Conservation (phyloP, 768 basidiomycete species). For the Collybiopsis luxurians region DNA sequence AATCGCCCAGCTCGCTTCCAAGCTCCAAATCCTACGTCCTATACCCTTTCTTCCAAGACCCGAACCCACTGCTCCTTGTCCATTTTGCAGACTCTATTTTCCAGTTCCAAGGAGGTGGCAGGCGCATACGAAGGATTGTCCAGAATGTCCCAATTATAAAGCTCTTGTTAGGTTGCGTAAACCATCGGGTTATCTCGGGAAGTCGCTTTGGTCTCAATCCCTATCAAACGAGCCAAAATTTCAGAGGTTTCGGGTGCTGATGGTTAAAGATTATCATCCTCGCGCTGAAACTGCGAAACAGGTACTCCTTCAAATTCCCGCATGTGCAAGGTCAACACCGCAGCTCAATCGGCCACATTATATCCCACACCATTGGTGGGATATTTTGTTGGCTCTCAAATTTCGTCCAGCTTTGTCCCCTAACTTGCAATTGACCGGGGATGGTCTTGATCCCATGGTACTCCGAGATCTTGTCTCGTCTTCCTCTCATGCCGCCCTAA, state of each 20-base stretch:
- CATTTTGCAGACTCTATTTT: background rate
- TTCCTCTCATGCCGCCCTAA: background rate
- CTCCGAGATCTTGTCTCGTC: background rate
- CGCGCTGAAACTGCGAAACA: too few relatives aligned
- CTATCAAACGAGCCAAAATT: background rate
- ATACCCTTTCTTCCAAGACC: background rate
- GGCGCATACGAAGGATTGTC: background rate
- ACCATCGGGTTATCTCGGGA: background rate
- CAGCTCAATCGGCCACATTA: too few relatives aligned
- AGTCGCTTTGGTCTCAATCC: background rate
- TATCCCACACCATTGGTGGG: background rate
- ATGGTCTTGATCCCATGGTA: background rate
- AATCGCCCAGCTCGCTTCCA: background rate
- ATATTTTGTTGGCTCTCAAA: background rate
- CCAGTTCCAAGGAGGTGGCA: background rate
- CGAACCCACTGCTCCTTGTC: background rate
- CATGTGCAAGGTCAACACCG: too few relatives aligned
- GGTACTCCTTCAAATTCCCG: too few relatives aligned
- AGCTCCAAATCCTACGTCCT: background rate
- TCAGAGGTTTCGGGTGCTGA: background rate
- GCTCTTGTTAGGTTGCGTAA: too few relatives aligned
- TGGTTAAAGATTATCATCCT: background rate
- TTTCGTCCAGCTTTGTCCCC: background rate
- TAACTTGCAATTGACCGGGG: background rate
- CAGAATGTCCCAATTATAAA: background rate